Percentiles rank a stretch among this genome's conserved stretches.
Evolutionary conservation across 495 filamentous ascomycete species (phyloP).

Genomic region (Penicillium waksmanii): DNA sequence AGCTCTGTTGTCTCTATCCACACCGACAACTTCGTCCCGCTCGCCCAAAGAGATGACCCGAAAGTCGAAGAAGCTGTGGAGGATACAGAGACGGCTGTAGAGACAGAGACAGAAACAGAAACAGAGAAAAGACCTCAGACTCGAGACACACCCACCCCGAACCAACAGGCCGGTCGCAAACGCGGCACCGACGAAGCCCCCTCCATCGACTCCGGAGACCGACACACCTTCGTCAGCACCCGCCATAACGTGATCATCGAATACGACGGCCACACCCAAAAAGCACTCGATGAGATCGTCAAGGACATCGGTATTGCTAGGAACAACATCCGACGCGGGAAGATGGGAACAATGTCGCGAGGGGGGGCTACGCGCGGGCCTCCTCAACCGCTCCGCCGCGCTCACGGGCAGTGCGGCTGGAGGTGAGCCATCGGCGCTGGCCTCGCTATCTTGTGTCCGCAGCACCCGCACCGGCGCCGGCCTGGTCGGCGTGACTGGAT

Average conservation of each 20-base stretch:
- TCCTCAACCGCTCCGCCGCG: slow-evolving; percentile 20
- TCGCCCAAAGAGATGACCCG: slow-evolving; percentile 23
- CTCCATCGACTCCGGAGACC: slow-evolving; percentile 34
- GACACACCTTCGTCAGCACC: slow-evolving; percentile 63
- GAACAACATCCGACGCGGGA: slow-evolving; percentile 81
- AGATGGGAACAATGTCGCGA: slow-evolving; percentile 45
- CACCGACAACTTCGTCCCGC: slow-evolving; percentile 34
- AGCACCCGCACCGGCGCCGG: slow-evolving; percentile 34
- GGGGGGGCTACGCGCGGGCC: slow-evolving; percentile 18
- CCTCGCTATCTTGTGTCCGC: slow-evolving; percentile 29
- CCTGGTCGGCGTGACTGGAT: slow-evolving; percentile 22
- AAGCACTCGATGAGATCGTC: slow-evolving; percentile 77
- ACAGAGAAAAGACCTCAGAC: slow-evolving; percentile 6
- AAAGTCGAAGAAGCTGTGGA: slow-evolving; percentile 21
- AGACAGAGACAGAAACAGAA: too few relatives aligned
- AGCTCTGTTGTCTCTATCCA: slow-evolving; percentile 56
- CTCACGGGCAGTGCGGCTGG: slow-evolving; percentile 8
- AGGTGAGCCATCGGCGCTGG: slow-evolving; percentile 11
- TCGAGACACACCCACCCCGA: slow-evolving; percentile 14
- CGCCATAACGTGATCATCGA: slow-evolving; percentile 83
- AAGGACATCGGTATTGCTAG: slow-evolving; percentile 77
- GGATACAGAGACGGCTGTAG: neutral
- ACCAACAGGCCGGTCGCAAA: slow-evolving; percentile 33
- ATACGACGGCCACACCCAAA: slow-evolving; percentile 86
- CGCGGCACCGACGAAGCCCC: slow-evolving; percentile 34